These are phyloP conservation scores for Ophiostoma ips DNA, from an alignment of 2,329 filamentous ascomycete species.

Conservation along the genomic window DNA sequence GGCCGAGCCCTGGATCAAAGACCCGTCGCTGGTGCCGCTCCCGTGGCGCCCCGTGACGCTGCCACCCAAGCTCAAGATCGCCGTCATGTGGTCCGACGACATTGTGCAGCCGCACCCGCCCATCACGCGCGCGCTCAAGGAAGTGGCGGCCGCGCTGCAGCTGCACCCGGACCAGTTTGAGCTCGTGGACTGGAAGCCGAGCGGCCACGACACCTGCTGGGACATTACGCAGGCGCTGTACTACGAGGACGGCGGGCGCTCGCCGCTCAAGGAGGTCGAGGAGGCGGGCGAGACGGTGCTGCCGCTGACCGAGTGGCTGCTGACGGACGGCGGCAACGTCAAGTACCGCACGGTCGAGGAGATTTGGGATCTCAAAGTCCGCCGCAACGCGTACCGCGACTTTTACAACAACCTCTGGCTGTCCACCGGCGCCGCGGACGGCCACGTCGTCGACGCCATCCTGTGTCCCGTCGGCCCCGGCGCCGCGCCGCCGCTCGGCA, in stretches of 20 bases:
- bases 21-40: constrained; percentile 45
- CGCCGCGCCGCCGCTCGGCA: constrained; percentile 1
- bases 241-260: constrained; percentile 20
- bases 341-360: constrained; percentile 16
- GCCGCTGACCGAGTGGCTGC: constrained; percentile 23
- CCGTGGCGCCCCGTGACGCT: constrained; percentile 40
- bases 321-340: constrained; percentile 20
- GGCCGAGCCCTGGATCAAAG: constrained; percentile 49
- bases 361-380: constrained; percentile 33
- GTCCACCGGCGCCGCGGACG: constrained; percentile 25
- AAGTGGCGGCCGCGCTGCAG: constrained; percentile 25
- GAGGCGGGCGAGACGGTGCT: constrained; percentile 41
- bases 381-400: constrained; percentile 26
- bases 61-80: constrained; percentile 35
- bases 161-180: constrained; percentile 29
- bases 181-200: constrained; percentile 40
- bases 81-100: constrained; percentile 37
- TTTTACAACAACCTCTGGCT: constrained; percentile 53
- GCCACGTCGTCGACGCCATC: constrained; percentile 5
- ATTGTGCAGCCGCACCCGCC: constrained; percentile 40
- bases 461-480: constrained; percentile 1
- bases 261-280: constrained; percentile 30
- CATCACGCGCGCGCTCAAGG: constrained; percentile 35
- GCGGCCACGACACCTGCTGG: constrained; percentile 27
- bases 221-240: constrained; percentile 25